A percentile compares a stretch with the other conserved stretches of the same genome.
phyloP scores from a whole-genome alignment of 2,329 filamentous ascomycete species.

The Paraphoma chrysanthemicola region DNA sequence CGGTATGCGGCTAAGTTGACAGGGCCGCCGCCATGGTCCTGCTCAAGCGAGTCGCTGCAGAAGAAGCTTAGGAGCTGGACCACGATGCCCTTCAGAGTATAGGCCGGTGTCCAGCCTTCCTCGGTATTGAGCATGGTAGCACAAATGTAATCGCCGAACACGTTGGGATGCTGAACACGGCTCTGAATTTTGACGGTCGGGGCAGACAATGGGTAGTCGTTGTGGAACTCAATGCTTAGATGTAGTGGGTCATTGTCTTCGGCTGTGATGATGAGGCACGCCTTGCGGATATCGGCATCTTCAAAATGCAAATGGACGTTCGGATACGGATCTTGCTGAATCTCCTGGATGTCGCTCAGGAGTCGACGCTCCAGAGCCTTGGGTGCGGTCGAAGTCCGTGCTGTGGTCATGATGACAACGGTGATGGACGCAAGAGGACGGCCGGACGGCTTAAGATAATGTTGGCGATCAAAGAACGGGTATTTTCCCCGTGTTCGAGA shows the following conservation, averaged over 20 bases:
- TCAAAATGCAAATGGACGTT: slow-evolving; percentile 52
- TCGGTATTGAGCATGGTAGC: slow-evolving; percentile 54
- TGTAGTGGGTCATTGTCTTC: slow-evolving; percentile 51
- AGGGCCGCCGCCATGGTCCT: slow-evolving; percentile 36
- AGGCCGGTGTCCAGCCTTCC: slow-evolving; percentile 58
- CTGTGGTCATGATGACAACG: not conserved
- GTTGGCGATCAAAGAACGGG: slow-evolving; percentile 5
- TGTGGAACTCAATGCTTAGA: slow-evolving; percentile 49
- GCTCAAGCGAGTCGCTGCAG: slow-evolving; percentile 55
- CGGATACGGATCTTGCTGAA: slow-evolving; percentile 56
- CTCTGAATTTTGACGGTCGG: slow-evolving; percentile 54
- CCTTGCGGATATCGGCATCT: slow-evolving; percentile 46
- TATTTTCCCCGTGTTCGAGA: slow-evolving; percentile 9
- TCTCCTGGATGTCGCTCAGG: slow-evolving; percentile 56
- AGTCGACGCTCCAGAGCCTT: slow-evolving; percentile 29
- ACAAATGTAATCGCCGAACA: slow-evolving; percentile 55
- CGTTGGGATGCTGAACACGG: slow-evolving; percentile 54
- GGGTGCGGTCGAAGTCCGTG: not conserved
- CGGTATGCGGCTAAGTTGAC: slow-evolving; percentile 32
- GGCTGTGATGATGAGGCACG: slow-evolving; percentile 56
- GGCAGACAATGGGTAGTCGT: slow-evolving; percentile 50
- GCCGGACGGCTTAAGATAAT: not conserved
- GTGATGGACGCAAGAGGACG: too few species aligned
- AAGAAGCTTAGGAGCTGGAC: slow-evolving; percentile 63
- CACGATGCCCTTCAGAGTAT: slow-evolving; percentile 58